Base-by-base conservation (phyloP, 2,329 filamentous ascomycete genomes). In the Chaetomiaceae sp. region DNA sequence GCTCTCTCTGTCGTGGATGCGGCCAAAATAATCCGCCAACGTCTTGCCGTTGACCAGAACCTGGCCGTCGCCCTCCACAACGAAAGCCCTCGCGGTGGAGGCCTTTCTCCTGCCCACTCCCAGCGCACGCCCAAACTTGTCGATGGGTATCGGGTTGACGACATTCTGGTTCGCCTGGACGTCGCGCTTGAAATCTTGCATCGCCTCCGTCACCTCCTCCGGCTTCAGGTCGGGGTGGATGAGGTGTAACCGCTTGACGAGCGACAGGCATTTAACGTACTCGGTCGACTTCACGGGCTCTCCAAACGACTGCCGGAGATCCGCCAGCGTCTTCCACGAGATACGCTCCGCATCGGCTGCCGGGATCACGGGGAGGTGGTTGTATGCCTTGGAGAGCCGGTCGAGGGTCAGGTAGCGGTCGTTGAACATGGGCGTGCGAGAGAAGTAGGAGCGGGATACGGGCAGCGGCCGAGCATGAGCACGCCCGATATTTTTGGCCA, bases 21-120 rank as follows among this genome's bases (percentile, higher is more conserved):
- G 83, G 30, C 85, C 87, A 68, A 99, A 99, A 19, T 82, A 84
- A 44, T 93, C 81, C 44, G 79, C 80, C 50, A 99, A 73, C n/a
- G 80, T 82, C 73, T 90, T 92, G 55, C 91, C 91, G 67, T 99
- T 99, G 68, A 99, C 76, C 60, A 95, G 68, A 13, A 95, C 82
- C 70, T 97, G 87, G 13, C 93, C 95, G 10, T 87, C 89, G 5
- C 93, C 93, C 71, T 97, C 92, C 4, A 99, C 89, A 19, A 99
- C 73, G 73, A 84, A 95, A 9, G 89, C 93, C 50, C 85, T 83
- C 1, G 93, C 93, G 20, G 82, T 82, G 3, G 90, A 92, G 35
- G 86, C 82, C 79, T 99, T 99, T 68, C 93, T 83, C 71, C 85
- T 83, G 40, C 93, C 93, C 43, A 88, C 82, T 2, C 86, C 93